Base-by-base conservation (phyloP, 129 eudicot species). In the Deinandra increscens region DNA sequence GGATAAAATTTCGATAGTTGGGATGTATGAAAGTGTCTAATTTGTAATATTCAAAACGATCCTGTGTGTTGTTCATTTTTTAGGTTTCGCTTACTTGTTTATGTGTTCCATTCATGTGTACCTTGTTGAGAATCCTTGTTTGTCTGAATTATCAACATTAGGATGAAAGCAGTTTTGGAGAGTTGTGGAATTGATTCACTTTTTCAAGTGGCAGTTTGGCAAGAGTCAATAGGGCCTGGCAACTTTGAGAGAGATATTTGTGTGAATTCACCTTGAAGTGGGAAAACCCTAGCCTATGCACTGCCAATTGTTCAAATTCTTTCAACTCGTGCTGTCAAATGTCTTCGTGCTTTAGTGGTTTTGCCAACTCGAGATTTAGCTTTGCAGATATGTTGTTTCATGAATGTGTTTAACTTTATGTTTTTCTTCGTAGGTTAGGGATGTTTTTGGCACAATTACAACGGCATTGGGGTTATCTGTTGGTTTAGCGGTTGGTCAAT, bases 341-440 rank as follows among this genome's bases (percentile, higher is more conserved):
- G 91, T 74, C 81, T 92, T 45, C 82, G 95, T 41, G 98, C 98
- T 51, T 78, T 92, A 78, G 87, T 92, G 31, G 96, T 92, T 50
- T 83, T 92, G 83, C 98, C 98, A 42, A 92, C 98, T 66, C 96
- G 96, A 60, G 94, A 86, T 64, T 76, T 92, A 65, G 98, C 96
- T 43, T 64, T 88, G 80, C 98, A 92, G 98, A 96, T 19, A 29
- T 45, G 48, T 33, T 55, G 17, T 18, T 75, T 20, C 12, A 43
- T 61, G 54, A 9, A 18, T 5, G 15, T 18, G 23, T 9, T n/a
- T n/a, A 58, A 56, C 38, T 4, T 5, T 5, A 23, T 54, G 74
- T 14, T n/a, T 19, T 12, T 20, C 42, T 63, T 78, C 51, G 53
- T 69, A 91, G 98, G 98, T 91, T 56, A 88, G 83, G 81, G 88